Evolutionary conservation across 306 rosid species (phyloP).

Genomic region (Phaseolus lunatus): DNA sequence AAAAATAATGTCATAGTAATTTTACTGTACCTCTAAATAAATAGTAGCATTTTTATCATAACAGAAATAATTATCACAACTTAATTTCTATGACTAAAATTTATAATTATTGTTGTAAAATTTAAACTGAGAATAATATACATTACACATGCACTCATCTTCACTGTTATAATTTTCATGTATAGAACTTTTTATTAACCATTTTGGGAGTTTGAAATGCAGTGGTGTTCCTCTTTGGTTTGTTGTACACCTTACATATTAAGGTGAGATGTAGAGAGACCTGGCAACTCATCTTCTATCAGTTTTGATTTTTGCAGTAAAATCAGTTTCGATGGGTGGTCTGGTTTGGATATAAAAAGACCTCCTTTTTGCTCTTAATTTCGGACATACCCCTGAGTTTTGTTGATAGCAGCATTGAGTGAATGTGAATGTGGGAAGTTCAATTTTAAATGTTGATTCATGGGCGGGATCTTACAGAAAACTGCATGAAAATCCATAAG

Average conservation of each 20-base stretch:
- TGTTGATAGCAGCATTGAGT: not conserved
- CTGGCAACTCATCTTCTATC: slow-evolving; percentile 2
- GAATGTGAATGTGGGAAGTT: not conserved
- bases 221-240: not conserved
- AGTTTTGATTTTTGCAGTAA: slow-evolving; percentile 35
- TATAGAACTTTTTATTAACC: no score
- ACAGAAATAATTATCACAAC: no score
- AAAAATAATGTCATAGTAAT: no score
- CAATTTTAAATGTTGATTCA: slow-evolving; percentile 27
- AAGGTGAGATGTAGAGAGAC: slow-evolving; percentile 25
- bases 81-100: no score
- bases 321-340: slow-evolving; percentile 43
- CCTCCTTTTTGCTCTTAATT: slow-evolving; percentile 28
- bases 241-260: not conserved
- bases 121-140: no score
- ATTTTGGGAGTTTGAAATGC: no score
- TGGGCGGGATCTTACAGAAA: slow-evolving; percentile 39
- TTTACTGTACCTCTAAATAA: no score
- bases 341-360: not conserved
- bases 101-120: no score
- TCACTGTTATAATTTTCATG: not conserved
- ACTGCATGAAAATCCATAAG: not conserved
- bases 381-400: slow-evolving; percentile 6
- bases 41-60: no score
- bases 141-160: no score